phyloP scores from a whole-genome alignment of 2,329 filamentous ascomycete species.

The Hirsutella rhossiliensis region DNA sequence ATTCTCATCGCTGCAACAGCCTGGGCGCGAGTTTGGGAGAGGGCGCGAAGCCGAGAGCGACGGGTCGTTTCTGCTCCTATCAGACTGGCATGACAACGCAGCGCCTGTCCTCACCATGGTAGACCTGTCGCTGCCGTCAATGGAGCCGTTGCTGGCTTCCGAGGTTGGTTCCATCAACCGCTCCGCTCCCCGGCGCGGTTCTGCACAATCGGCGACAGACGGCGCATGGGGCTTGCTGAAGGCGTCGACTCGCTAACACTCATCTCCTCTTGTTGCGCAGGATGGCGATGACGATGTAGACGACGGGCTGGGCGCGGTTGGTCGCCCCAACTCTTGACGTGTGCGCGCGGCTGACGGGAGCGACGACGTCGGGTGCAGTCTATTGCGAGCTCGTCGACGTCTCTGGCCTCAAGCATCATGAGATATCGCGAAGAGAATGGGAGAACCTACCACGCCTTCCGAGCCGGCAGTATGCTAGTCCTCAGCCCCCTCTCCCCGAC shows the following conservation, averaged over 20 bases:
- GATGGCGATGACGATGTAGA: constrained; percentile 1
- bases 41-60: neutral
- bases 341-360: neutral
- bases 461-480: constrained; percentile 12
- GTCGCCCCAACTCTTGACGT: neutral
- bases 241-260: neutral
- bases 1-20: neutral
- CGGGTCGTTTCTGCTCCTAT: neutral
- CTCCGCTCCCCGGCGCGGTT: neutral
- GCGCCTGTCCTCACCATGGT: neutral
- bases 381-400: constrained; percentile 8
- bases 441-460: constrained; percentile 23
- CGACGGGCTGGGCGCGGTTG: constrained; percentile 3
- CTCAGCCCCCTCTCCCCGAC: neutral
- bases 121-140: neutral
- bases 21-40: neutral
- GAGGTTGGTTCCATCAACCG: constrained; percentile 1
- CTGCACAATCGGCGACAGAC: neutral
- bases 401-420: constrained; percentile 22
- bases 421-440: constrained; percentile 24
- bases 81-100: neutral
- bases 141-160: constrained; percentile 3
- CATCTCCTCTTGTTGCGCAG: neutral
- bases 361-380: neutral
- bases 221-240: neutral